These are phyloP conservation scores for Ganoderma sp. DNA, from an alignment of 1,284 basidiomycete genomes.

Conservation along the genomic window DNA sequence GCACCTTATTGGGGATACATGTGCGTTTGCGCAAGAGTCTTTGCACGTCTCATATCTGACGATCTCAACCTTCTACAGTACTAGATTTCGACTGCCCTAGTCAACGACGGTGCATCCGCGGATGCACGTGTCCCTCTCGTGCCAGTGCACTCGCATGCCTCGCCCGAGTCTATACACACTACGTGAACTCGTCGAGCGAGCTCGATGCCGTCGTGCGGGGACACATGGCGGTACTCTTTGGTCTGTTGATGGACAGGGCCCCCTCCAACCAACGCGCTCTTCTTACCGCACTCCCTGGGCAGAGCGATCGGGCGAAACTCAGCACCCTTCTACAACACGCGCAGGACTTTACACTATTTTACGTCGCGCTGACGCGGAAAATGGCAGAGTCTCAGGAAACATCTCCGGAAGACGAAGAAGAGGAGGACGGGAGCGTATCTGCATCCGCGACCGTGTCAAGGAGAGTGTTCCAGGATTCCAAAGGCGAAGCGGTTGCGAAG, in stretches of 20 bases:
- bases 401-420: conserved; percentile 33
- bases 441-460: conserved; percentile 23
- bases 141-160: conserved; percentile 55
- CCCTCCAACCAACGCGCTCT: conserved; percentile 51
- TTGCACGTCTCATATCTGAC: conserved; percentile 5
- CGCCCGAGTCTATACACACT: conserved; percentile 48
- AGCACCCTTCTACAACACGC: conserved; percentile 57
- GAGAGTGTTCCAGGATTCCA: conserved; percentile 40
- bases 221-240: conserved; percentile 74
- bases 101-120: conserved; percentile 50
- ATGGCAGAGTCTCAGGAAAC: conserved; percentile 40
- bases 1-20: conserved; percentile 49
- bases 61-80: conserved; percentile 39
- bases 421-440: conserved; percentile 34
- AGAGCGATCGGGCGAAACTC: conserved; percentile 46
- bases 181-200: conserved; percentile 39
- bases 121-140: conserved; percentile 54
- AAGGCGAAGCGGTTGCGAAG: conserved; percentile 51
- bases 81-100: conserved; percentile 56
- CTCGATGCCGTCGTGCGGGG: conserved; percentile 58
- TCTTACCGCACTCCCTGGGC: conserved; percentile 50
- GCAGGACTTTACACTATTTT: conserved; percentile 62
- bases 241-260: conserved; percentile 63
- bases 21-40: conserved; percentile 44
- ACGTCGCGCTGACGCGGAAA: conserved; percentile 46